Conservation (phyloP, 768 basidiomycete genomes). For the Amanita phalloides region DNA sequence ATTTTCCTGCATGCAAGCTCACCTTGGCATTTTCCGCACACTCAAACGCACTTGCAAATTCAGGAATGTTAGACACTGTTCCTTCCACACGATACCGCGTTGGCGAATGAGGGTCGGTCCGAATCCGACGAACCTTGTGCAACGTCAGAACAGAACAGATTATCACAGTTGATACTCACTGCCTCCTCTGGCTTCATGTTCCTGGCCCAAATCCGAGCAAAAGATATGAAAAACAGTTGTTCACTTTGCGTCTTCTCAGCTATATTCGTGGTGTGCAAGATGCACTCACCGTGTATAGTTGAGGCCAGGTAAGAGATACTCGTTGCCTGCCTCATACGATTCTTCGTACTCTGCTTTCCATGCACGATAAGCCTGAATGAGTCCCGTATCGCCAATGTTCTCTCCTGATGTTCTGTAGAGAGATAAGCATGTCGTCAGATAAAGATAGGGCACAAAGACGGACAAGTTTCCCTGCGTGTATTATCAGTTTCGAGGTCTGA, state of each 20-base stretch:
- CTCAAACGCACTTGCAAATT: slow-evolving; percentile 82
- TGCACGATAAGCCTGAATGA: slow-evolving; percentile 82
- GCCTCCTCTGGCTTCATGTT: slow-evolving; percentile 72
- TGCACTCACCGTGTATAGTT: slow-evolving; percentile 50
- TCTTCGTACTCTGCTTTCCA: slow-evolving; percentile 73
- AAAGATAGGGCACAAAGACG: slow-evolving; percentile 11
- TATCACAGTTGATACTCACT: slow-evolving; percentile 26
- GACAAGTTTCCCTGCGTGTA: slow-evolving; percentile 60
- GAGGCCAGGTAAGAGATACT: slow-evolving; percentile 77
- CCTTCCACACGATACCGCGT: slow-evolving; percentile 73
- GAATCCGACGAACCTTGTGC: slow-evolving; percentile 58
- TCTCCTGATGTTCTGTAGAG: slow-evolving; percentile 72
- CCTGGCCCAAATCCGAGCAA: slow-evolving; percentile 80
- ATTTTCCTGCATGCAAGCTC: slow-evolving; percentile 3
- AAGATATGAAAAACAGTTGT: slow-evolving; percentile 91
- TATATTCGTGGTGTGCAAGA: not conserved
- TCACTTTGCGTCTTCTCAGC: slow-evolving; percentile 37
- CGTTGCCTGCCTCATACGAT: slow-evolving; percentile 46
- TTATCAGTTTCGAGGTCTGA: slow-evolving; percentile 3
- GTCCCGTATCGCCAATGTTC: slow-evolving; percentile 80
- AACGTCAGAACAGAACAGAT: not conserved
- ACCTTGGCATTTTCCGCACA: slow-evolving; percentile 73
- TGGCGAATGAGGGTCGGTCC: slow-evolving; percentile 87
- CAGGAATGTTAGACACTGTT: slow-evolving; percentile 77
- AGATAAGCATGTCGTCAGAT: slow-evolving; percentile 7